These are phyloP conservation scores for Boletus edulis DNA, from an alignment of 768 basidiomycete species.

Conservation along the genomic window DNA sequence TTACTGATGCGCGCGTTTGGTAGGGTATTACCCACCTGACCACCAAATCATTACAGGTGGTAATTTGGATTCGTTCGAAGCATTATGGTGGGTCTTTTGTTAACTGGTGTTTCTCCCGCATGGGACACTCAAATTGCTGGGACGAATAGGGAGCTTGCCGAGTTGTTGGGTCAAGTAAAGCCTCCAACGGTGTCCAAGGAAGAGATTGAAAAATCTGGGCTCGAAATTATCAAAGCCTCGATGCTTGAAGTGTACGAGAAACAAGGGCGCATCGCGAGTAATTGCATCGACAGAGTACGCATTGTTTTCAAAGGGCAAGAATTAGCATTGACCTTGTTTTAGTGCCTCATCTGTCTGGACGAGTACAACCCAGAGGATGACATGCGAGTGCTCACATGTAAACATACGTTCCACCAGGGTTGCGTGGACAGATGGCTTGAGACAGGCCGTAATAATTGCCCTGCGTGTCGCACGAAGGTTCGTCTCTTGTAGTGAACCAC, in stretches of 20 bases:
- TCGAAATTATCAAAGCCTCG: constrained; percentile 67
- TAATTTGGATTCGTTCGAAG: constrained; percentile 76
- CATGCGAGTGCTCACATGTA: constrained; percentile 75
- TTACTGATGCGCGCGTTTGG: constrained; percentile 4
- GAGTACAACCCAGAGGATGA: constrained; percentile 81
- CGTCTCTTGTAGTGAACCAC: constrained; percentile 13
- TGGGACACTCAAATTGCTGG: neutral
- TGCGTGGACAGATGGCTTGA: constrained; percentile 91
- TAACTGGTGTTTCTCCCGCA: neutral
- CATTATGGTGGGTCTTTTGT: constrained; percentile 55
- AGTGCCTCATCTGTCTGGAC: constrained; percentile 87
- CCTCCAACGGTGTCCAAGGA: constrained; percentile 79
- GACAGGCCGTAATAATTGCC: constrained; percentile 86
- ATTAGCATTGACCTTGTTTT: neutral
- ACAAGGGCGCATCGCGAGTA: constrained; percentile 65
- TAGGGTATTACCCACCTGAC: constrained; percentile 90
- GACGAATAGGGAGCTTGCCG: constrained; percentile 67
- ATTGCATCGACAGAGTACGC: constrained; percentile 76
- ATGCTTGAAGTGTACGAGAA: constrained; percentile 51
- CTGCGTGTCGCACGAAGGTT: constrained; percentile 82
- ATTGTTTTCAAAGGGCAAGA: neutral
- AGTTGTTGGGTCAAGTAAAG: constrained; percentile 78
- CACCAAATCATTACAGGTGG: constrained; percentile 87
- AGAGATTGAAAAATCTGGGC: constrained; percentile 81
- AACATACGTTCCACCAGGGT: constrained; percentile 84